Evolutionary conservation across 495 filamentous ascomycete genomes (phyloP).

Genomic region (Talaromyces liani): DNA sequence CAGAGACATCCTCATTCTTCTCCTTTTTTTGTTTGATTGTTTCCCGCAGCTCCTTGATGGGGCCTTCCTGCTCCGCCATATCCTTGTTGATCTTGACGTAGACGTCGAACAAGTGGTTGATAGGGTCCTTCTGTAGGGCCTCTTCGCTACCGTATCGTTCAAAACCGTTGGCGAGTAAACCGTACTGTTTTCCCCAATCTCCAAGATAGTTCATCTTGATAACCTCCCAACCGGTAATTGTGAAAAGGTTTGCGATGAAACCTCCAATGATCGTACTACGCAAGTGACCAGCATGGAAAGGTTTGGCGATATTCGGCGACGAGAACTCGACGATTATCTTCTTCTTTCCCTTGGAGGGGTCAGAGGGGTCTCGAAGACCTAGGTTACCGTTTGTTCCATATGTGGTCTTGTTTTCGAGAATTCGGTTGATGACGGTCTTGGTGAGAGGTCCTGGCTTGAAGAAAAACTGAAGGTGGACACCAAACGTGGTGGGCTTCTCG

Average conservation of each 20-base stretch:
- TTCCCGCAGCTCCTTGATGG: constrained; percentile 51
- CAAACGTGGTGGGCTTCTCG: constrained; percentile 53
- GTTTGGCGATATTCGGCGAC: constrained; percentile 69
- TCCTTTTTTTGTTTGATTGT: constrained; percentile 46
- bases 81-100: constrained; percentile 58
- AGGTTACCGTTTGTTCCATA: constrained; percentile 61
- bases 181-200: constrained; percentile 74
- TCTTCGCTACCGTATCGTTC: constrained; percentile 57
- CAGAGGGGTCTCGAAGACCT: constrained; percentile 59
- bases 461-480: constrained; percentile 76
- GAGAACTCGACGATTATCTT: constrained; percentile 67
- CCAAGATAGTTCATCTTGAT: constrained; percentile 68
- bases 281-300: constrained; percentile 67
- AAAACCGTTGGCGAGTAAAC: constrained; percentile 61
- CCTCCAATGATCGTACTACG: constrained; percentile 71
- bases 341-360: constrained; percentile 65
- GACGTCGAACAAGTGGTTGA: constrained; percentile 62
- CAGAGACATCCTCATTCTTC: constrained; percentile 37
- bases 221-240: constrained; percentile 65
- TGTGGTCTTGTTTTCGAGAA: constrained; percentile 50
- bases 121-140: constrained; percentile 51
- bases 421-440: constrained; percentile 53
- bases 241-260: constrained; percentile 62
- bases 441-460: constrained; percentile 55
- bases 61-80: constrained; percentile 41